Percentiles rank a stretch among this genome's conserved stretches.
Evolutionary conservation across 2,329 filamentous ascomycete species (phyloP).

Genomic region (Cercospora berteroae): DNA sequence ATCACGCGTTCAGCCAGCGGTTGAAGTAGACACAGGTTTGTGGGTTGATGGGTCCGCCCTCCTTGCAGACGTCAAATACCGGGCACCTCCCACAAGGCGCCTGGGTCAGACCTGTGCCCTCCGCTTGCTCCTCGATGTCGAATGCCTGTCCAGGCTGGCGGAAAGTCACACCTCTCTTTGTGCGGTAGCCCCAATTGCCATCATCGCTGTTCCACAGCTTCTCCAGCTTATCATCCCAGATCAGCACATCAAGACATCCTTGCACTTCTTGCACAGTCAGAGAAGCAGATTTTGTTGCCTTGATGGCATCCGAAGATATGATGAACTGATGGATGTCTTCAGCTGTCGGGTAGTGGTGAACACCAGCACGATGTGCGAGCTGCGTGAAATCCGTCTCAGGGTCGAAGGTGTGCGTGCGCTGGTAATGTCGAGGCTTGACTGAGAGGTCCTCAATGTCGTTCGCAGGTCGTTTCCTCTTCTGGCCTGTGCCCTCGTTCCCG

Average conservation of each 20-base stretch:
- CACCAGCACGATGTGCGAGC: slow-evolving; percentile 34
- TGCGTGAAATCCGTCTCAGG: slow-evolving; percentile 29
- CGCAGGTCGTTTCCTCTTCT: slow-evolving; percentile 31
- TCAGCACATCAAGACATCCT: slow-evolving; percentile 81
- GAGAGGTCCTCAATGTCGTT: slow-evolving; percentile 35
- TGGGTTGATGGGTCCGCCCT: slow-evolving; percentile 85
- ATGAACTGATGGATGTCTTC: slow-evolving; percentile 74
- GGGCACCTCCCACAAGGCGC: slow-evolving; percentile 89
- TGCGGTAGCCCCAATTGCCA: slow-evolving; percentile 52
- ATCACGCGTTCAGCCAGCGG: slow-evolving; percentile 63
- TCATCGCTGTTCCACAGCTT: slow-evolving; percentile 38
- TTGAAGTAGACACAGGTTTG: slow-evolving; percentile 90
- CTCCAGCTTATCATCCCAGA: slow-evolving; percentile 84
- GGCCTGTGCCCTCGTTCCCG: slow-evolving; percentile 17
- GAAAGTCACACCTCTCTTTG: slow-evolving; percentile 39
- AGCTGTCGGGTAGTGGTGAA: slow-evolving; percentile 73
- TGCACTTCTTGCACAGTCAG: slow-evolving; percentile 70
- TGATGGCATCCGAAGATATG: slow-evolving; percentile 66
- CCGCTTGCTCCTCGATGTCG: slow-evolving; percentile 44
- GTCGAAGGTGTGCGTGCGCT: slow-evolving; percentile 25
- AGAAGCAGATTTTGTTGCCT: slow-evolving; percentile 57
- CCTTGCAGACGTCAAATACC: slow-evolving; percentile 87
- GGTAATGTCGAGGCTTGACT: slow-evolving; percentile 22
- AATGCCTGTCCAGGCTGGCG: slow-evolving; percentile 26
- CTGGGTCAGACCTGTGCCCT: slow-evolving; percentile 75